Conservation (phyloP, 2,329 filamentous ascomycete genomes). For the Talaromyces sp. region DNA sequence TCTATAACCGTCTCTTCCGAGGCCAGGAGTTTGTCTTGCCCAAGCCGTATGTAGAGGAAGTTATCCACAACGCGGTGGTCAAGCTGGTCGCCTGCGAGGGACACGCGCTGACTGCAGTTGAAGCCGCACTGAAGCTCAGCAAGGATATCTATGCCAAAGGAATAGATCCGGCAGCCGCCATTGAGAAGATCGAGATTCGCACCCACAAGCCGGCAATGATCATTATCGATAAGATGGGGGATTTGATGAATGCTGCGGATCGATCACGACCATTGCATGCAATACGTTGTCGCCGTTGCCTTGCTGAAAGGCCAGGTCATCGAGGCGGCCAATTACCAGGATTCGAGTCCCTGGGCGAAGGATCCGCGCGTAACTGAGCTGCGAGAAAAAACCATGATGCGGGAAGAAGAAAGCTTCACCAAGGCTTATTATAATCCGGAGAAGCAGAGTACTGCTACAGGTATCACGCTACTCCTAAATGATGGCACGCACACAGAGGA, state of each 20-base stretch:
- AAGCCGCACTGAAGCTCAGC: constrained; percentile 16
- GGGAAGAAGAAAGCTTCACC: constrained; percentile 21
- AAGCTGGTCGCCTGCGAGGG: constrained; percentile 19
- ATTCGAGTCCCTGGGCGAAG: constrained; percentile 15
- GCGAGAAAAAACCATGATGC: constrained; percentile 18
- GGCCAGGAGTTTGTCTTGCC: constrained; percentile 2
- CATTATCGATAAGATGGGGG: constrained; percentile 25
- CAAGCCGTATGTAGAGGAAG: background rate
- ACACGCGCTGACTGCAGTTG: constrained; percentile 21
- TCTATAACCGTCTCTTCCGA: constrained; percentile 18
- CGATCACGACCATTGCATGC: constrained; percentile 26
- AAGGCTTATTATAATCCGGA: constrained; percentile 19
- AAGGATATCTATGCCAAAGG: background rate
- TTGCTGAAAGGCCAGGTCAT: constrained; percentile 20
- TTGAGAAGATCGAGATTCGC: constrained; percentile 19
- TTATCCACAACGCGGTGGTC: constrained; percentile 12
- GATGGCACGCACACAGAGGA: constrained; percentile 19
- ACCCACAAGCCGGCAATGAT: constrained; percentile 19
- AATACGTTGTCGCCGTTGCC: constrained; percentile 23
- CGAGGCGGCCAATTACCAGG: constrained; percentile 18
- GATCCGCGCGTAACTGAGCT: constrained; percentile 14
- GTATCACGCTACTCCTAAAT: constrained; percentile 16
- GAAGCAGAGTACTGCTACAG: constrained; percentile 17
- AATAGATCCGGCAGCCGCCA: constrained; percentile 9
- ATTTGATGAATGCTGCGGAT: constrained; percentile 20